Conservation (phyloP, 495 filamentous ascomycete species). For the Penicillium psychrofluorescens region DNA sequence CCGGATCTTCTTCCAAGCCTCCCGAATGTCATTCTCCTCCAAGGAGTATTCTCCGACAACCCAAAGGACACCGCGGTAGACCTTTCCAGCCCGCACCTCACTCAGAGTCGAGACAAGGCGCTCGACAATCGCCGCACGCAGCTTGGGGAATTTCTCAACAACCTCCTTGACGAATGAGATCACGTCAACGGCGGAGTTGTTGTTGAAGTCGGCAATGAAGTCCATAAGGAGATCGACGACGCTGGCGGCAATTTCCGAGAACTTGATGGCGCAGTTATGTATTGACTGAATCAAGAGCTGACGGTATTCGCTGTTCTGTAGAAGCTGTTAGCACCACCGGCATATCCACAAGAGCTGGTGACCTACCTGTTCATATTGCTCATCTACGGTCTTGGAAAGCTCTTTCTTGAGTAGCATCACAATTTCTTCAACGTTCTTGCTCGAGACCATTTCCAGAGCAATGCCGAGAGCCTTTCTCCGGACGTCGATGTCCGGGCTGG, state of each 20-base stretch:
- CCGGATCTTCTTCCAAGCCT: constrained; percentile 94
- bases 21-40: constrained; percentile 87
- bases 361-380: constrained; percentile 87
- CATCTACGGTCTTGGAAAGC: constrained; percentile 92
- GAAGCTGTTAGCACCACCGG: constrained; percentile 11
- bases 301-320: constrained; percentile 86
- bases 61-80: constrained; percentile 95
- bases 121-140: constrained; percentile 78
- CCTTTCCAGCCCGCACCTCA: constrained; percentile 94
- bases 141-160: constrained; percentile 92
- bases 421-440: constrained; percentile 98
- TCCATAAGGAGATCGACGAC: constrained; percentile 99
- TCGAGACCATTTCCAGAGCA: constrained; percentile 94
- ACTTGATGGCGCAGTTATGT: constrained; percentile 96
- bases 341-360: neutral
- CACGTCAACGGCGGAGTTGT: constrained; percentile 91
- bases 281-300: constrained; percentile 94
- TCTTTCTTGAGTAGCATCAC: constrained; percentile 96
- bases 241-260: constrained; percentile 94
- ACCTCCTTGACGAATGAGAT: constrained; percentile 99
- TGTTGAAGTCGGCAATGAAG: constrained; percentile 98
- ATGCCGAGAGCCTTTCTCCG: constrained; percentile 86
- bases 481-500: constrained; percentile 94
- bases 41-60: constrained; percentile 96
- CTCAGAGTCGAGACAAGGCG: constrained; percentile 84